A percentile compares a stretch with the other conserved stretches of the same genome.
Evolutionary conservation across 2,329 filamentous ascomycete genomes (phyloP).

Genomic region (Pestalotiopsis sp.): DNA sequence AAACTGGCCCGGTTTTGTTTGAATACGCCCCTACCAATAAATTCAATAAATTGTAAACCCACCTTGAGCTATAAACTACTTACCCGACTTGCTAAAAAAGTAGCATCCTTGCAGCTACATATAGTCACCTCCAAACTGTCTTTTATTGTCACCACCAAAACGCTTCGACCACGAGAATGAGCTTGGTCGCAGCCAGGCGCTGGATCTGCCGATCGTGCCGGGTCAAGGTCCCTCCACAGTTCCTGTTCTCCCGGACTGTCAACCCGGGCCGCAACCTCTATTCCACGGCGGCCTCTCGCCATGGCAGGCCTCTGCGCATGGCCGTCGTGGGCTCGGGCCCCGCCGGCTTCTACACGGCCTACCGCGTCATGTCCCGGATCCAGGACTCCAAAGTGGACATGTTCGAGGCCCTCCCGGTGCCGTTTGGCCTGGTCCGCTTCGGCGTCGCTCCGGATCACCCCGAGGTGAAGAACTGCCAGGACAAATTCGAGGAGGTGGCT

Average conservation of each 20-base stretch:
- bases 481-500: slow-evolving; percentile 90
- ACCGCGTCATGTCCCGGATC: slow-evolving; percentile 78
- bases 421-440: slow-evolving; percentile 89
- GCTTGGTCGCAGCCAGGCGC: slow-evolving; percentile 21
- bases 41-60: neutral
- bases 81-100: neutral
- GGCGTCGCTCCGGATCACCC: slow-evolving; percentile 98
- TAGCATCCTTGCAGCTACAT: neutral
- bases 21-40: neutral
- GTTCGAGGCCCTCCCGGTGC: slow-evolving; percentile 93
- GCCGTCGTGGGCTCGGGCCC: slow-evolving; percentile 93
- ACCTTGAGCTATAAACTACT: neutral
- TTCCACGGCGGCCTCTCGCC: slow-evolving; percentile 25
- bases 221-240: slow-evolving; percentile 18
- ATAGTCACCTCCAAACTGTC: neutral
- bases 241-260: neutral
- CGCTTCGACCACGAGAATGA: slow-evolving; percentile 18
- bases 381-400: slow-evolving; percentile 80
- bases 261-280: slow-evolving; percentile 18
- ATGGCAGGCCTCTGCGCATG: slow-evolving; percentile 67
- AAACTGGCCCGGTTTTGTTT: neutral
- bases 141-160: neutral
- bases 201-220: slow-evolving; percentile 30
- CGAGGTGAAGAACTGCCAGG: slow-evolving; percentile 98
- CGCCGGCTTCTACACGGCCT: slow-evolving; percentile 93